Evolutionary conservation across 2,329 filamentous ascomycete species (phyloP).

Genomic region (Eurotiales sp.): DNA sequence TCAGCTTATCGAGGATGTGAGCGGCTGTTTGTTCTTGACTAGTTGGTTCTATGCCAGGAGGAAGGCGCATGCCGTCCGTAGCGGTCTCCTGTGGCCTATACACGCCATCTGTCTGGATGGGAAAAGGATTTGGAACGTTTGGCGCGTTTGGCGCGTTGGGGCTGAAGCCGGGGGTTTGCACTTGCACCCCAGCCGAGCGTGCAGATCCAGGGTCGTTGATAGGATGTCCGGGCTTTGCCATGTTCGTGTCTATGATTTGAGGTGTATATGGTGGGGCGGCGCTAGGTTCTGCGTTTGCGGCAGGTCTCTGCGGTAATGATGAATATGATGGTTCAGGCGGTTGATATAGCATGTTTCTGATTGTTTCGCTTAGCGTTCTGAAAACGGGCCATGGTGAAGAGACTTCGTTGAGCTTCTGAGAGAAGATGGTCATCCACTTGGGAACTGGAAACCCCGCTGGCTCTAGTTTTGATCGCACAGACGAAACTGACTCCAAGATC

Average conservation of each 20-base stretch:
- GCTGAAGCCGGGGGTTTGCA: background rate
- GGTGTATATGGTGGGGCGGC: background rate
- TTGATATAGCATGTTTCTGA: conserved; percentile 26
- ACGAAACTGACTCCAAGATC: conserved; percentile 32
- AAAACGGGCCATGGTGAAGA: conserved; percentile 32
- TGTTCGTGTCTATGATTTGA: background rate
- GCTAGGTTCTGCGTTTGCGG: background rate
- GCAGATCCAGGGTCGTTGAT: background rate
- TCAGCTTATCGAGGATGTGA: conserved; percentile 21
- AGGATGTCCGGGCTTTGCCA: background rate
- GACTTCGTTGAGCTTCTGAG: conserved; percentile 26
- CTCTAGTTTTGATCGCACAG: conserved; percentile 27
- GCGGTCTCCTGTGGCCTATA: background rate
- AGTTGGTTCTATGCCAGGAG: background rate
- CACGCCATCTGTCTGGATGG: background rate
- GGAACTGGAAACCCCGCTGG: conserved; percentile 31
- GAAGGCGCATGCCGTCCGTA: background rate
- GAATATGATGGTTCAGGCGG: conserved; percentile 3
- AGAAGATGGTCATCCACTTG: conserved; percentile 32
- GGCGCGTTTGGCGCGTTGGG: no score
- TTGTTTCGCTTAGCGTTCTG: conserved; percentile 25
- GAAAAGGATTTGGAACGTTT: background rate
- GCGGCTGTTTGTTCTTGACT: conserved; percentile 11
- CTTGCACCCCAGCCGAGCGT: background rate
- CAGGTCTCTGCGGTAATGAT: background rate